Evolutionary conservation across 2,329 filamentous ascomycete species (phyloP).

Genomic region (Escovopsis sp.): DNA sequence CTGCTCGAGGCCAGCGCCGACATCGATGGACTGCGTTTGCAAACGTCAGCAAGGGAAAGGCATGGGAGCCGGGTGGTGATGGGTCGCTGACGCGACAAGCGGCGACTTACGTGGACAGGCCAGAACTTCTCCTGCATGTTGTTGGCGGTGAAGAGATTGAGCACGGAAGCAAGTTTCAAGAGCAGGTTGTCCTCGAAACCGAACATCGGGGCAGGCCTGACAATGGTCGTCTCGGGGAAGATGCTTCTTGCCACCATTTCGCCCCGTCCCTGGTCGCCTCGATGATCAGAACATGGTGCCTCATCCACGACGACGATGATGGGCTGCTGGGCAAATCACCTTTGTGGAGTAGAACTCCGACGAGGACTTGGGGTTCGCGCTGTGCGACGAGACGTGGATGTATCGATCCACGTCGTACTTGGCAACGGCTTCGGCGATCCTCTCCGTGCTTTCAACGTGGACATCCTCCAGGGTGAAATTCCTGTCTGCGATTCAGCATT

Average conservation of each 20-base stretch:
- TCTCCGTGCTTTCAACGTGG: slow-evolving; percentile 79
- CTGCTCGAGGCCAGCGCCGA: slow-evolving; percentile 72
- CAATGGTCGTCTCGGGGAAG: slow-evolving; percentile 94
- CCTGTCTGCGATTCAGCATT: slow-evolving; percentile 31
- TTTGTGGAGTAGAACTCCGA: slow-evolving; percentile 90
- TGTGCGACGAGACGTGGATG: slow-evolving; percentile 93
- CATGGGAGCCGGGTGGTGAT: too few relatives aligned
- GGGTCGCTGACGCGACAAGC: too few relatives aligned
- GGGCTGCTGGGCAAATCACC: slow-evolving; percentile 23
- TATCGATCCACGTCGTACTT: slow-evolving; percentile 97
- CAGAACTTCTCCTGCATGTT: slow-evolving; percentile 82
- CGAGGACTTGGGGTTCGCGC: slow-evolving; percentile 61
- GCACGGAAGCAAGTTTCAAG: slow-evolving; percentile 63
- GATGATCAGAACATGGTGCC: background rate
- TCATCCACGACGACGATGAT: background rate
- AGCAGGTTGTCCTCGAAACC: slow-evolving; percentile 90
- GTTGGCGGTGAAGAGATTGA: slow-evolving; percentile 80
- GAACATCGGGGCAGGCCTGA: slow-evolving; percentile 84
- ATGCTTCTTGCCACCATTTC: slow-evolving; percentile 75
- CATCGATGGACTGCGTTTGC: slow-evolving; percentile 75
- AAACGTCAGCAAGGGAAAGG: background rate
- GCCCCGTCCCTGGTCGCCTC: slow-evolving; percentile 44
- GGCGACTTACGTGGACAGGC: slow-evolving; percentile 69
- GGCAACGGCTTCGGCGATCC: slow-evolving; percentile 84
- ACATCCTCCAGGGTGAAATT: slow-evolving; percentile 92